Conservation (phyloP, 192 early-diverging fungal genomes). For the Umbelopsis vinacea region DNA sequence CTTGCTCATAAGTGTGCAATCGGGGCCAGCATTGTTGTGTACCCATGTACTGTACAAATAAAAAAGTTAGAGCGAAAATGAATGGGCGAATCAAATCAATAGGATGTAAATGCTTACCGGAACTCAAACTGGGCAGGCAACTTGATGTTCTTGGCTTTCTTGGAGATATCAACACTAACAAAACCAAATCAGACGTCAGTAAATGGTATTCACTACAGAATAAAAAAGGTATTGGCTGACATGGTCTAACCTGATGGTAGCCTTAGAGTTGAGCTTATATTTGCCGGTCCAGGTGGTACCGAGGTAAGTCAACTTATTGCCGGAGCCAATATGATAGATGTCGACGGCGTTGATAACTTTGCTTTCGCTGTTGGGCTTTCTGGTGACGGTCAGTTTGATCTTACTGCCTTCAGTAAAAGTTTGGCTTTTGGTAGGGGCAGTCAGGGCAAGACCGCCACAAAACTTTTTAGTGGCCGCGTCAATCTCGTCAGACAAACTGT, state of each 20-base stretch:
- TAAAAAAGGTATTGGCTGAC: neutral
- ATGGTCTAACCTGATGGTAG: conserved; percentile 33
- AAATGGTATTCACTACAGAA: neutral
- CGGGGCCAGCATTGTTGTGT: conserved; percentile 28
- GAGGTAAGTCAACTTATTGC: conserved; percentile 32
- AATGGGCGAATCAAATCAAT: neutral
- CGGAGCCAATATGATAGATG: conserved; percentile 33
- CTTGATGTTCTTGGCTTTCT: conserved; percentile 32
- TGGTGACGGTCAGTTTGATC: conserved; percentile 36
- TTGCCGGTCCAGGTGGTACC: conserved; percentile 39
- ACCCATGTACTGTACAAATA: conserved; percentile 15
- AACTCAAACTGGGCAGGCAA: conserved; percentile 42
- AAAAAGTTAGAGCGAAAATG: neutral
- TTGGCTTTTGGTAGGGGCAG: conserved; percentile 24
- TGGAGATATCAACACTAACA: conserved; percentile 38
- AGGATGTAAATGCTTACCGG: conserved; percentile 21
- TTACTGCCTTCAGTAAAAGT: conserved; percentile 29
- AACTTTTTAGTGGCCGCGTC: conserved; percentile 38
- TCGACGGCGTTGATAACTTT: conserved; percentile 40
- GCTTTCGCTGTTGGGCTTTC: conserved; percentile 33
- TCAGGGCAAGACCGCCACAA: conserved; percentile 38
- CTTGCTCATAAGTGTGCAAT: conserved; percentile 44
- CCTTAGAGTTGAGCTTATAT: conserved; percentile 33
- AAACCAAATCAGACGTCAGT: neutral
- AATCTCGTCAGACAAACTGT: conserved; percentile 34